These are phyloP conservation scores for Lentinus brumalis DNA, from an alignment of 768 basidiomycete genomes.

Conservation along the genomic window DNA sequence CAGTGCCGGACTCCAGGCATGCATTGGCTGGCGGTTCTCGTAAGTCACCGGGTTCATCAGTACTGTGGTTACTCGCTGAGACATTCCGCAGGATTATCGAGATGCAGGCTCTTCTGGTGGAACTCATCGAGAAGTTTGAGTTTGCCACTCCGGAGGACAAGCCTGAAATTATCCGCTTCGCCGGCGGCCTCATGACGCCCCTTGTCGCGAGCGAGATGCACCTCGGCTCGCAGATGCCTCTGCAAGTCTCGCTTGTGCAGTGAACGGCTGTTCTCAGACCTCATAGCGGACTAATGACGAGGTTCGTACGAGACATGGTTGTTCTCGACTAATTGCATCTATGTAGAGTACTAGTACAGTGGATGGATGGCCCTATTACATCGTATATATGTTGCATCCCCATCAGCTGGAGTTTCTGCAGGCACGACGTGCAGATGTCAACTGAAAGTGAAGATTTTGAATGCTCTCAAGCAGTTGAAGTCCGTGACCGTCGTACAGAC, in stretches of 20 bases:
- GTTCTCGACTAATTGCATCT: too few relatives aligned
- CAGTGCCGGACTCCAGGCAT: slow-evolving; percentile 17
- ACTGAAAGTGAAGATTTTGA: too few relatives aligned
- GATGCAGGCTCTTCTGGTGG: slow-evolving; percentile 36
- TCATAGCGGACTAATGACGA: too few relatives aligned
- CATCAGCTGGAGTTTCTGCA: too few relatives aligned
- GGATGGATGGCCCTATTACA: too few relatives aligned
- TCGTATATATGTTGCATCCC: too few relatives aligned
- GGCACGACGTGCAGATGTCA: too few relatives aligned
- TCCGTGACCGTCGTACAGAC: too few relatives aligned
- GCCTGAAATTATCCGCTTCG: slow-evolving; percentile 33
- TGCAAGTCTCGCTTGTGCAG: slow-evolving; percentile 29
- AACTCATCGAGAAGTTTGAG: slow-evolving; percentile 39
- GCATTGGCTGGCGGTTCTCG: slow-evolving; percentile 36
- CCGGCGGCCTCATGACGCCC: slow-evolving; percentile 36
- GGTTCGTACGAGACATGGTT: too few relatives aligned
- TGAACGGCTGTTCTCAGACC: neutral
- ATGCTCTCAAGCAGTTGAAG: too few relatives aligned
- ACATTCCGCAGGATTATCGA: slow-evolving; percentile 31
- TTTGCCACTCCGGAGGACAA: slow-evolving; percentile 34
- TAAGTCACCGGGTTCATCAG: slow-evolving; percentile 18
- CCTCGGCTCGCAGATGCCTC: slow-evolving; percentile 37
- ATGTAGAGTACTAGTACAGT: too few relatives aligned
- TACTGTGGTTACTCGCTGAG: slow-evolving; percentile 19
- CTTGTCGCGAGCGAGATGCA: slow-evolving; percentile 33